Evolutionary conservation across 495 filamentous ascomycete genomes (phyloP).

Genomic region (Aspergillus incahuasiensis): DNA sequence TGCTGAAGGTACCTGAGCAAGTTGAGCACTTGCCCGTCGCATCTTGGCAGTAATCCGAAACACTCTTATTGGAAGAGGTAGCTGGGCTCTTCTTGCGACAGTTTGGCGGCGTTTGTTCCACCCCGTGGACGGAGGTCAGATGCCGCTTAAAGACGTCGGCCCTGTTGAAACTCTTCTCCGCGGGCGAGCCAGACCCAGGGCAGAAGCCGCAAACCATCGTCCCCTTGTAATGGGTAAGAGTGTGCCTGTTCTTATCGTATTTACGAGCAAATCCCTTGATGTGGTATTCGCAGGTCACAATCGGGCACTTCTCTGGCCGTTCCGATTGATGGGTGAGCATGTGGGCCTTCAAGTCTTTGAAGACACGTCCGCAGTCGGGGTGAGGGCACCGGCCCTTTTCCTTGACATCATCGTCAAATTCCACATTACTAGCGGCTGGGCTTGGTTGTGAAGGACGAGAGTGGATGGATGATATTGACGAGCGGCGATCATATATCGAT

Average conservation of each 20-base stretch:
- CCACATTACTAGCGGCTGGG: constrained; percentile 46
- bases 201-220: constrained; percentile 99
- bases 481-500: constrained; percentile 42
- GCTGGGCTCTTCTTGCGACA: constrained; percentile 77
- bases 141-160: constrained; percentile 99
- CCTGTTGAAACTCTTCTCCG: constrained; percentile 97
- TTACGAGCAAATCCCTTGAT: constrained; percentile 94
- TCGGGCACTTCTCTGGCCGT: constrained; percentile 94
- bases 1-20: constrained; percentile 84
- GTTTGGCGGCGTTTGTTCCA: constrained; percentile 95
- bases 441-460: constrained; percentile 54
- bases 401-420: constrained; percentile 57
- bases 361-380: constrained; percentile 81
- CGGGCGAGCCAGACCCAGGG: constrained; percentile 82
- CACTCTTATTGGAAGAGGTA: constrained; percentile 47
- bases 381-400: constrained; percentile 74
- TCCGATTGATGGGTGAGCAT: constrained; percentile 95
- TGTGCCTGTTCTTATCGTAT: constrained; percentile 99
- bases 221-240: constrained; percentile 96
- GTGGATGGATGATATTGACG: constrained; percentile 53
- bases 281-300: constrained; percentile 90
- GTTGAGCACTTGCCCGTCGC: constrained; percentile 94
- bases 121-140: constrained; percentile 85
- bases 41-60: constrained; percentile 59
- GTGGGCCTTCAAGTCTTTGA: constrained; percentile 92